Base-by-base conservation (phyloP, 2,329 filamentous ascomycete species). In the Diaporthe eres region DNA sequence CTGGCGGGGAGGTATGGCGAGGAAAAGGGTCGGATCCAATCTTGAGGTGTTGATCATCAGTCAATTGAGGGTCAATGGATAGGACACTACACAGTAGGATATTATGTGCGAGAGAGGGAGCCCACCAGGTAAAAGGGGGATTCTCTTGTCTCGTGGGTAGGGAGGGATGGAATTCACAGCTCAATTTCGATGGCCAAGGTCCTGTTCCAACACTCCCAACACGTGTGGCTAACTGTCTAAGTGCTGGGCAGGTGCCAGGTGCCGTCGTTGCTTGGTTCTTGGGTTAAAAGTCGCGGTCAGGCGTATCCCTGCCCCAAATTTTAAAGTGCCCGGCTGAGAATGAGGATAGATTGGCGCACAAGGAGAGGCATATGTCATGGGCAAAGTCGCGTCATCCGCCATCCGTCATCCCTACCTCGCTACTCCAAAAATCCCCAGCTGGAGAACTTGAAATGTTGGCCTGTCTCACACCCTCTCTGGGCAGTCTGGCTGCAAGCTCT, bases 221-320 rank as follows among this genome's bases (percentile, higher is more conserved):
- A 58, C 72, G n/a, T 39, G 37, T 70, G 60, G 60, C 37, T 55
- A 49, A 39, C 47, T 44, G 58, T 53, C 39, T 44, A 63, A 72
- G 61, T 57, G 28, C 57, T 22, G 37, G 44, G 22, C n/a, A 31
- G 55, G 42, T 44, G 42, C 42, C 19, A 37, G 61, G 51, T 53
- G 53, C 34, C 37, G 12, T 28, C 17, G 53, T 34, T 22, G 25
- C 15, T 53, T 19, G 53, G 37, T 60, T 28, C 25, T 42, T 58
- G n/a, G 53, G 31, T 7, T n/a, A 17, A 8, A 71, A 65, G 47
- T 51, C 65, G 75, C 75, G 65, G 72, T 68, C 72, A 74, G 53
- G 65, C 58, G 57, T 53, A 75, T 55, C 74, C 74, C 74, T 75
- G 74, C 47, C 65, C 63, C 63, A 71, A 71, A 61, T 57, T 60